These are phyloP conservation scores for Mortierella sp. DNA, from an alignment of 371 early-diverging fungal species.

Conservation along the genomic window DNA sequence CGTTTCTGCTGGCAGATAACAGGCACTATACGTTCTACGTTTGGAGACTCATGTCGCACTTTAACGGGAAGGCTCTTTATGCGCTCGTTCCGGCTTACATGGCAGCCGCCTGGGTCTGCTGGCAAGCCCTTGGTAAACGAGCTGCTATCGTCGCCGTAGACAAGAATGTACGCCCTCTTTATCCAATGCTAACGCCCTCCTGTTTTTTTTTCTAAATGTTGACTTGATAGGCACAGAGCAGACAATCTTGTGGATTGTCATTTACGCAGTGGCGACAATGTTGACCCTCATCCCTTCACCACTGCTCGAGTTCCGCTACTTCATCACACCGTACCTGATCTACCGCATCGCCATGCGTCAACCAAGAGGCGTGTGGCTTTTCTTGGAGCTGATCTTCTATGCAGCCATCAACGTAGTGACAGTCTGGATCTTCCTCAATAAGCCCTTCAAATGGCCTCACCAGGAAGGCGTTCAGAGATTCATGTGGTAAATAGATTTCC, in stretches of 20 bases:
- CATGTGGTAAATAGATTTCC: constrained; percentile 82
- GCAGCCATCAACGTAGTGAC: constrained; percentile 69
- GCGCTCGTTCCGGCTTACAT: constrained; percentile 78
- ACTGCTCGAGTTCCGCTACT: constrained; percentile 95
- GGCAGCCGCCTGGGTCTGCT: constrained; percentile 61
- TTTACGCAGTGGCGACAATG: constrained; percentile 62
- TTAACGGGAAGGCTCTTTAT: constrained; percentile 71
- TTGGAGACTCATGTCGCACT: constrained; percentile 84
- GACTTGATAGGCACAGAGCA: constrained; percentile 52
- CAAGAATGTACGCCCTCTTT: background rate
- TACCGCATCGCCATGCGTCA: constrained; percentile 75
- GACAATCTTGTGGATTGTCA: constrained; percentile 62
- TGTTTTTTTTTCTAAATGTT: background rate
- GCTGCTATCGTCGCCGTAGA: too few relatives aligned
- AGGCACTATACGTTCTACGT: constrained; percentile 96
- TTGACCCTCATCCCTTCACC: constrained; percentile 91
- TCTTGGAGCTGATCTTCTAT: constrained; percentile 64
- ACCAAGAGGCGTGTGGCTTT: constrained; percentile 26
- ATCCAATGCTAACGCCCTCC: background rate
- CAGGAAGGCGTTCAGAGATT: constrained; percentile 83
- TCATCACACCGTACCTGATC: constrained; percentile 87
- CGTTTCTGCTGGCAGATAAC: constrained; percentile 95
- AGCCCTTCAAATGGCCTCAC: constrained; percentile 81
- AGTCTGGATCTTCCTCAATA: constrained; percentile 76
- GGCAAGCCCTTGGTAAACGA: constrained; percentile 60